Evolutionary conservation across 2,329 filamentous ascomycete genomes (phyloP).

Genomic region (Cladosporium sp.): DNA sequence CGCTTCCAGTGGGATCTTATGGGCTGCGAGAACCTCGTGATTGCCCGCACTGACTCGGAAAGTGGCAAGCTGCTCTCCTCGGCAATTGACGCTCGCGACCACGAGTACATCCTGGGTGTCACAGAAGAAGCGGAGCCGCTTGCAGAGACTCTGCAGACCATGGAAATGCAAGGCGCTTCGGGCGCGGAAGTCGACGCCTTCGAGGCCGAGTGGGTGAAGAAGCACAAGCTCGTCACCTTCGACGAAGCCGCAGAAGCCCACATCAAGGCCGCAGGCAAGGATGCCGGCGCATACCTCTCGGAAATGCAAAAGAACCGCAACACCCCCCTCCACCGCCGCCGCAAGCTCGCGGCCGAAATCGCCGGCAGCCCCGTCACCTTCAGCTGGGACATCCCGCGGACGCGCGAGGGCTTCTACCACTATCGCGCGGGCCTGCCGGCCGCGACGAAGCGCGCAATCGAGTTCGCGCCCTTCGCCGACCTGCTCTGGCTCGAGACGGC

Average conservation of each 20-base stretch:
- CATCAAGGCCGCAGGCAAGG: constrained; percentile 28
- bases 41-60: constrained; percentile 92
- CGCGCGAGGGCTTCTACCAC: constrained; percentile 90
- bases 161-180: constrained; percentile 74
- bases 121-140: constrained; percentile 72
- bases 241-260: constrained; percentile 61
- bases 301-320: constrained; percentile 54
- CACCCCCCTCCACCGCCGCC: constrained; percentile 71
- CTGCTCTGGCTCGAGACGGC: constrained; percentile 97
- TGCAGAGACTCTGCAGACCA: constrained; percentile 79
- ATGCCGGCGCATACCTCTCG: constrained; percentile 23
- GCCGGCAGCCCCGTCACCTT: constrained; percentile 68
- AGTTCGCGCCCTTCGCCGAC: constrained; percentile 87
- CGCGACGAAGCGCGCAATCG: constrained; percentile 87
- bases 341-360: constrained; percentile 62
- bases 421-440: constrained; percentile 77
- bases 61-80: constrained; percentile 85
- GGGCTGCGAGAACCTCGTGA: constrained; percentile 90
- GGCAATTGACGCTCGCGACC: constrained; percentile 87
- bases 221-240: constrained; percentile 77
- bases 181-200: constrained; percentile 77
- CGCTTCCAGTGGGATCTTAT: constrained; percentile 98
- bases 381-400: constrained; percentile 86
- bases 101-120: constrained; percentile 92
- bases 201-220: constrained; percentile 83